A percentile compares a stretch with the other conserved stretches of the same genome.
phyloP scores from a whole-genome alignment of 139 green algal genomes.

The Ostreobium quekettii region DNA sequence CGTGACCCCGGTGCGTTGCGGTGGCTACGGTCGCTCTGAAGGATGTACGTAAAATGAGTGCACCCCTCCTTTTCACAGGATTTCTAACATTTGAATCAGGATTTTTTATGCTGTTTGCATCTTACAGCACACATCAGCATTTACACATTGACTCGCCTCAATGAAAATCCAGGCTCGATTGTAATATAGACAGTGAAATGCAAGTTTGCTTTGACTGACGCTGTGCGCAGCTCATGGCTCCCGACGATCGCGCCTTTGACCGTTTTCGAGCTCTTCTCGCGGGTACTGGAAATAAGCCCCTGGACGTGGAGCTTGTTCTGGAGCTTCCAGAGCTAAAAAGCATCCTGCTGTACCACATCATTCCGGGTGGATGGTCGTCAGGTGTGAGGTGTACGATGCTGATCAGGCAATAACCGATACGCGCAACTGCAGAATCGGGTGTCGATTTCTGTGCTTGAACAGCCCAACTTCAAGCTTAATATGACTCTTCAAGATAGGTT shows the following conservation, averaged over 20 bases:
- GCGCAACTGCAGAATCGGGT: too few species aligned
- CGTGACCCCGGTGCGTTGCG: too few species aligned
- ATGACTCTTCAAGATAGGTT: too few species aligned
- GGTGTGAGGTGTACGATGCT: conserved; percentile 16
- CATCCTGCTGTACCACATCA: conserved; percentile 58
- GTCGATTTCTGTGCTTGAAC: too few species aligned
- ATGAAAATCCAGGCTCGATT: neutral
- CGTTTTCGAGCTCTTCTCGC: conserved; percentile 37
- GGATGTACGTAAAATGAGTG: too few species aligned
- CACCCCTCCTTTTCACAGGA: neutral
- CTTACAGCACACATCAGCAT: neutral
- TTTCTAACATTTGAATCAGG: conserved; percentile 3
- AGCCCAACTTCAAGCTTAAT: too few species aligned
- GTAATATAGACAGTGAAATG: neutral
- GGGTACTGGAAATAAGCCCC: conserved; percentile 18
- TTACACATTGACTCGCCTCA: neutral
- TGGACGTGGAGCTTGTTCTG: conserved; percentile 36
- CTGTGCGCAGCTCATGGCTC: conserved; percentile 39
- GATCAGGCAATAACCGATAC: too few species aligned
- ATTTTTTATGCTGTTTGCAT: neutral
- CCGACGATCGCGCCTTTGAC: conserved; percentile 45
- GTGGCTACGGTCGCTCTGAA: too few species aligned
- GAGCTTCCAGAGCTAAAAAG: conserved; percentile 42
- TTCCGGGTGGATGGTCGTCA: conserved; percentile 38
- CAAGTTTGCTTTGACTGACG: neutral